Conservation (phyloP, 139 green algal species). For the Nannochloris sp. region DNA sequence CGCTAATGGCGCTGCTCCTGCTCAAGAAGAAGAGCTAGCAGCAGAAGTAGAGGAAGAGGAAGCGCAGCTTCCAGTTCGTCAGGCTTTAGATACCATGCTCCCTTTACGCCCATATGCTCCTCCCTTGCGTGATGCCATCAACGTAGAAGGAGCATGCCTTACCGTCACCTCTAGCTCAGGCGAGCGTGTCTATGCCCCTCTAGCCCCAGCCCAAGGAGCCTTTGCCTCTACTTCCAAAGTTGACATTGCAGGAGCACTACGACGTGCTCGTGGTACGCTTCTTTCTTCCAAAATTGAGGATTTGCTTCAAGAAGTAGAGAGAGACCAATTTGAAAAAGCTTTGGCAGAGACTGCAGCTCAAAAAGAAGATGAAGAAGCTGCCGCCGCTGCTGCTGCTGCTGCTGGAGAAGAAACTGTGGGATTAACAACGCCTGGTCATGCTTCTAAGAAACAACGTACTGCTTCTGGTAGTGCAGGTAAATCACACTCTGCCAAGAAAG, state of each 20-base stretch:
- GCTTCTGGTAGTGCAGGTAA: background rate
- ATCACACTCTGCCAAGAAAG: background rate
- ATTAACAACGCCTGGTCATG: background rate
- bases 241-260: conserved; percentile 1
- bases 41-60: background rate
- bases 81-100: background rate
- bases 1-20: background rate
- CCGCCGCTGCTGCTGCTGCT: background rate
- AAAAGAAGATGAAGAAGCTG: background rate
- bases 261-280: conserved; percentile 12
- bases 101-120: background rate
- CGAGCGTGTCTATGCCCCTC: conserved; percentile 29
- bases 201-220: background rate
- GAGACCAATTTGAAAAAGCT: conserved; percentile 10
- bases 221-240: background rate
- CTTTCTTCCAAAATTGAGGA: conserved; percentile 8
- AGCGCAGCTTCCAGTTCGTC: background rate
- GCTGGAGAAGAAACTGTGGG: background rate
- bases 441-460: background rate
- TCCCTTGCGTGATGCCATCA: background rate
- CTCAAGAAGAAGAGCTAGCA: background rate
- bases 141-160: conserved; percentile 3
- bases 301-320: conserved; percentile 23
- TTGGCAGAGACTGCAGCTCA: conserved; percentile 8
- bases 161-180: conserved; percentile 16